Evolutionary conservation across 2,329 filamentous ascomycete species (phyloP).

Genomic region (Fusarium domesticum): DNA sequence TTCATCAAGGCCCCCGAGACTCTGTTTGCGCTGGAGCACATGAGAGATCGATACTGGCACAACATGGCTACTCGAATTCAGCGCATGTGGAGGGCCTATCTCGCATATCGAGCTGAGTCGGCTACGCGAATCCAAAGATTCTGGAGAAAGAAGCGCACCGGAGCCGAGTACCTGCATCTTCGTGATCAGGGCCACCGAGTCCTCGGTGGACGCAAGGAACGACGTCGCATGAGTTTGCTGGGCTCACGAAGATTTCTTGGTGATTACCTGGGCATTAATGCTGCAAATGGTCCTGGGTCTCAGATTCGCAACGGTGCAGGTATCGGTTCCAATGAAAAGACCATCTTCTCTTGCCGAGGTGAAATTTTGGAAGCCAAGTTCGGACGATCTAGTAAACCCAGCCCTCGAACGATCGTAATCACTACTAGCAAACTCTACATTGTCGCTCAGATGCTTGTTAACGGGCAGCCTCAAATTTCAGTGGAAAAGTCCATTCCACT

Average conservation of each 20-base stretch:
- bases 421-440: slow-evolving; percentile 87
- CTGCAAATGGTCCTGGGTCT: slow-evolving; percentile 73
- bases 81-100: slow-evolving; percentile 93
- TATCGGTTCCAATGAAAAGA: slow-evolving; percentile 68
- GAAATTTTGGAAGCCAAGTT: slow-evolving; percentile 93
- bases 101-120: slow-evolving; percentile 87
- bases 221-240: slow-evolving; percentile 83
- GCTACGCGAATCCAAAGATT: slow-evolving; percentile 92
- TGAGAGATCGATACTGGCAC: slow-evolving; percentile 98
- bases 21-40: slow-evolving; percentile 91
- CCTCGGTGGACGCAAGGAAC: slow-evolving; percentile 82
- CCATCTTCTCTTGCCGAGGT: slow-evolving; percentile 85
- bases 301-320: slow-evolving; percentile 73
- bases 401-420: slow-evolving; percentile 78
- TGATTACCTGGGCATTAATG: slow-evolving; percentile 89
- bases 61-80: slow-evolving; percentile 99
- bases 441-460: slow-evolving; percentile 77
- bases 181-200: slow-evolving; percentile 84
- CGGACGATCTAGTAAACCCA: slow-evolving; percentile 90
- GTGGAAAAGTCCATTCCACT: slow-evolving; percentile 80
- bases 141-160: slow-evolving; percentile 90
- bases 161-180: slow-evolving; percentile 82
- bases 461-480: slow-evolving; percentile 76
- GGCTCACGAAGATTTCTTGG: slow-evolving; percentile 91
- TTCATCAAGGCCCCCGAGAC: slow-evolving; percentile 99